Conservation (phyloP, 345 rosid genomes). For the Noccaea caerulescens region DNA sequence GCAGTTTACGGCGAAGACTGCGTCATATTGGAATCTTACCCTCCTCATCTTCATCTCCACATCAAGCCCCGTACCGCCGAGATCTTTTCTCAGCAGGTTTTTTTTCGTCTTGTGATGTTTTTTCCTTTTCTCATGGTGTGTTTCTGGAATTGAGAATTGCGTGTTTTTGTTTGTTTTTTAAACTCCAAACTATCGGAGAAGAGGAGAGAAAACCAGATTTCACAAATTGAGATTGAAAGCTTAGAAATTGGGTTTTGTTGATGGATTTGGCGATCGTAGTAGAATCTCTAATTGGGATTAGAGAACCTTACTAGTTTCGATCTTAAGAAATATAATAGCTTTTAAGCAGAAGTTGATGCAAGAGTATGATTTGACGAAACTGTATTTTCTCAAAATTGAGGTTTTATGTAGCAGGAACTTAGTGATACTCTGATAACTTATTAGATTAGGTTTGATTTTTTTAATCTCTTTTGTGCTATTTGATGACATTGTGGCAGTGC, state of each 20-base stretch:
- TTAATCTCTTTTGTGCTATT: neutral
- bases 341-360: too few relatives aligned
- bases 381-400: too few relatives aligned
- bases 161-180: neutral
- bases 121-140: neutral
- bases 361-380: too few relatives aligned
- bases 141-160: neutral
- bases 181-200: neutral
- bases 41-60: constrained; percentile 71
- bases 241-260: constrained; percentile 20
- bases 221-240: neutral
- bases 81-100: constrained; percentile 87
- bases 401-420: too few relatives aligned
- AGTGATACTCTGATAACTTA: neutral
- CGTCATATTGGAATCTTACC: constrained; percentile 39
- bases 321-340: too few relatives aligned
- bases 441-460: neutral
- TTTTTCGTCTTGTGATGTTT: neutral
- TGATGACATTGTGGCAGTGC: constrained; percentile 20
- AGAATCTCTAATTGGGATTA: too few relatives aligned
- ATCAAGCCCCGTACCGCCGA: constrained; percentile 89
- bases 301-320: too few relatives aligned
- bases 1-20: too few relatives aligned
- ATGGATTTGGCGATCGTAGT: neutral
- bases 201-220: neutral